Evolutionary conservation across 1,284 basidiomycete species (phyloP).

Genomic region (Sporisorium exsertum): DNA sequence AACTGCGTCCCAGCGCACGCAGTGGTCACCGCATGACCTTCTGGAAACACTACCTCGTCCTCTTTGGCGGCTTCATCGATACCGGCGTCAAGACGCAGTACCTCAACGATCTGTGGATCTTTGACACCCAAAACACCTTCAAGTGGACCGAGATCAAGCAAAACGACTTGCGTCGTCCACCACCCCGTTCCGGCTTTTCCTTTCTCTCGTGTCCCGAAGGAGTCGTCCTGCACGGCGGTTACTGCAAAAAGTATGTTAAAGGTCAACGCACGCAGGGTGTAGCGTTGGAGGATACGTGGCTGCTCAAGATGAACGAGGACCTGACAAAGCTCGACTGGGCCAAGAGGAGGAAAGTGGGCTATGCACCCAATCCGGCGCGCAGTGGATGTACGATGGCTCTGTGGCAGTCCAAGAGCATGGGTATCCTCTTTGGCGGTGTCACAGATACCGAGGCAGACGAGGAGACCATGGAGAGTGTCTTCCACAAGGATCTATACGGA

Average conservation of each 20-base stretch:
- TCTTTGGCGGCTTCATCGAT: conserved; percentile 90
- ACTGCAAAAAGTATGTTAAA: conserved; percentile 90
- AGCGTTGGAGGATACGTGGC: conserved; percentile 91
- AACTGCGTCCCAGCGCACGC: conserved; percentile 81
- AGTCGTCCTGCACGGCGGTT: conserved; percentile 86
- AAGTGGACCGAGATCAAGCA: conserved; percentile 84
- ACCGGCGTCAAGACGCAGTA: conserved; percentile 82
- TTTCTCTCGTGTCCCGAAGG: conserved; percentile 85
- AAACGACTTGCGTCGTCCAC: conserved; percentile 60
- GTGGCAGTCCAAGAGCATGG: conserved; percentile 77
- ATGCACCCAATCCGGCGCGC: conserved; percentile 68
- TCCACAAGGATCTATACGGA: conserved; percentile 71
- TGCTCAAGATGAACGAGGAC: conserved; percentile 75
- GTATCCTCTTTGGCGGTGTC: conserved; percentile 90
- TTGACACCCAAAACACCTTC: conserved; percentile 83
- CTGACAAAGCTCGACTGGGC: conserved; percentile 79
- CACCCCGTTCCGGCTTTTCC: conserved; percentile 77
- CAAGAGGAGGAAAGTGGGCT: conserved; percentile 81
- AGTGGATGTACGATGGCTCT: conserved; percentile 87
- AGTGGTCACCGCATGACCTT: conserved; percentile 87
- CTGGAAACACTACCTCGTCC: conserved; percentile 85
- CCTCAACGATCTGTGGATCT: conserved; percentile 87
- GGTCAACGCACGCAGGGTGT: conserved; percentile 86
- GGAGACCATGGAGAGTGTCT: conserved; percentile 78
- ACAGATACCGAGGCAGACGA: conserved; percentile 88